Evolutionary conservation across 1,139 yeast species (phyloP), one percentile per base, ranked within the genome.

Genomic region (Diutina neorugosa): DNA sequence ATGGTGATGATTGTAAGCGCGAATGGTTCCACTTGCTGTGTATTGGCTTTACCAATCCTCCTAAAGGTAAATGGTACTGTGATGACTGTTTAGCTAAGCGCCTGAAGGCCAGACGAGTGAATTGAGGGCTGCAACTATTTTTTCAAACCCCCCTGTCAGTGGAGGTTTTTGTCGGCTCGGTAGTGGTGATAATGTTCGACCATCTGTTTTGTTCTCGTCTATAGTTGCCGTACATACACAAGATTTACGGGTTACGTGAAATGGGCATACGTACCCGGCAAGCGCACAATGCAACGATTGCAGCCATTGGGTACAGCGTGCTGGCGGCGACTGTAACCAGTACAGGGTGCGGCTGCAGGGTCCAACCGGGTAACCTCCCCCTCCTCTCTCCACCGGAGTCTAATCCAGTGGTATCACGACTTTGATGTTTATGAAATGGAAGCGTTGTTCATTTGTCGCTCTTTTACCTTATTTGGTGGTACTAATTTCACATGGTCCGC

Each of bases 1-100:
- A 93, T 64, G 96, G 96, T 2, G 93, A 86, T 51, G 83, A 85
- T 57, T 93, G 98, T 70, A 85, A 85, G 65, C 76, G 91, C 54
- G 98, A 93, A 67, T 93, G 98, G 98, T 93, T 93, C 72, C 98
- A 93, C 69, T 75, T 91, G 63, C 96, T 96, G 18, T 93, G 98
- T 68, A 91, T 90, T 52, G 97, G 97, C 1, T 78, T 91, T 59
- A 82, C 82, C 52, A 86, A 90, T 54, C 84, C 95, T 9, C 98
- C 98, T 6, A 87, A 85, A 68, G 98, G 98, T 3, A 89, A 89
- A 62, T 93, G 98, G 98, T 93, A 84, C 63, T 93, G 98, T 68
- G 94, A 90, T 60, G 97, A 90, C 59, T 93, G 98, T 69, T 69
- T 68, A 56, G 62, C 61, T 37, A 76, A 71, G 60, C 68, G 69